Evolutionary conservation across 2,329 filamentous ascomycete species (phyloP), one percentile per base, ranked within the genome.

Genomic region (Neopestalotiopsis sp.): DNA sequence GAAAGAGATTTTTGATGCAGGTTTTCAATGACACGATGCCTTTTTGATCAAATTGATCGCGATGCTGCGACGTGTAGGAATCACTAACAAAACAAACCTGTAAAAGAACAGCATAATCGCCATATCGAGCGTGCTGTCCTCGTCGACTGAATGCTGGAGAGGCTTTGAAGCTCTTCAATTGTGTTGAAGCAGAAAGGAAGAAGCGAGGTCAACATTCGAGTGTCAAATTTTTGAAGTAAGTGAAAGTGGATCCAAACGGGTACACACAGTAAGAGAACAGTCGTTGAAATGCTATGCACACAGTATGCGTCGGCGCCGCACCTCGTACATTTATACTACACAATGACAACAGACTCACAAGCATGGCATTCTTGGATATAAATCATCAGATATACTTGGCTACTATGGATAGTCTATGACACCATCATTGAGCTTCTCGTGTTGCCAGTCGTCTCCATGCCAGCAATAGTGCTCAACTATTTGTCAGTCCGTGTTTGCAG

Each of bases 401-500:
- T 53, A 53, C 45, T 53, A 53, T 53, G 45, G 45, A 20, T 20
- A n/a, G 45, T n/a, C n/a, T 20, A 17, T 53, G 17, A 53, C 1
- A n/a, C 17, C 45, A 53, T 53, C 17, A 10, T 53, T 53, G 45
- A 53, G n/a, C 20, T n/a, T 53, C 9, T 53, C 45, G 20, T 53
- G 20, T 53, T 20, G 7, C 6, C 45, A 17, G n/a, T 53, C 45
- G 9, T 24, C 45, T 30, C 24, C 28, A 34, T 34, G 7, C 9
- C 7, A 14, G 12, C 5, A 40, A 38, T 17, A 28, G 20, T 38
- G 34, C 12, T 14, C 67, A 32, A 64, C 49, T 59, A 38, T 14
- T 45, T 12, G 7, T 70, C 69, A 24, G 80, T 80, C 67, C 81
- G 90, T 77, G 94, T 90, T 82, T 98, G 94, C 66, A 97, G 86